These are phyloP conservation scores for Grifola frondosa DNA, from an alignment of 1,284 basidiomycete genomes.

Conservation along the genomic window DNA sequence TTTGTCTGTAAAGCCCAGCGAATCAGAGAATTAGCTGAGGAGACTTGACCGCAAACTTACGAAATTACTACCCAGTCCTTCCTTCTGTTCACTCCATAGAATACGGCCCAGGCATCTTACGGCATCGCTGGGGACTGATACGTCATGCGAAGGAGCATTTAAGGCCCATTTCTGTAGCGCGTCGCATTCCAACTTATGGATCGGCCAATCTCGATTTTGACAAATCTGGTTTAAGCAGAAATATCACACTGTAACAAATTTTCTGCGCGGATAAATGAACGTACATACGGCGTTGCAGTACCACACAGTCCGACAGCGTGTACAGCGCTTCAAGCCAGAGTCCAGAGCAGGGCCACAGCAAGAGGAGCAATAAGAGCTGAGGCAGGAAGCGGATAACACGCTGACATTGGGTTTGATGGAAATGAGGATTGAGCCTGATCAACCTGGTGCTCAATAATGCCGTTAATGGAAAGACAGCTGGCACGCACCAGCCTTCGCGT, in stretches of 20 bases:
- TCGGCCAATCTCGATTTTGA: slow-evolving; percentile 74
- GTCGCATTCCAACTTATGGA: slow-evolving; percentile 77
- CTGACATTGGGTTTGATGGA: slow-evolving; percentile 58
- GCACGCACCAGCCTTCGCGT: slow-evolving; percentile 39
- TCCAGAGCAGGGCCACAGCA: slow-evolving; percentile 50
- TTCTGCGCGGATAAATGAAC: no score
- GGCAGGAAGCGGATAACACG: slow-evolving; percentile 63
- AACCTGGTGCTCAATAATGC: slow-evolving; percentile 5
- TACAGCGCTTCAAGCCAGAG: slow-evolving; percentile 61
- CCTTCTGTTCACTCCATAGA: slow-evolving; percentile 62
- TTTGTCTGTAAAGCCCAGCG: slow-evolving; percentile 45
- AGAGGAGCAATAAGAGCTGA: slow-evolving; percentile 65
- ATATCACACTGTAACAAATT: not conserved
- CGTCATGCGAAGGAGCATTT: slow-evolving; percentile 44
- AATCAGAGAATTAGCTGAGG: slow-evolving; percentile 3
- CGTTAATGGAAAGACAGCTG: not conserved
- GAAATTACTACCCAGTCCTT: slow-evolving; percentile 56
- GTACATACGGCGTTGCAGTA: slow-evolving; percentile 70
- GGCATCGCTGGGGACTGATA: slow-evolving; percentile 66
- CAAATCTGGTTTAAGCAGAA: slow-evolving; percentile 51
- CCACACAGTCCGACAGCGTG: slow-evolving; percentile 61
- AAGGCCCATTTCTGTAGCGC: slow-evolving; percentile 62
- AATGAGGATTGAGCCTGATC: slow-evolving; percentile 59
- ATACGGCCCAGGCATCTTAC: slow-evolving; percentile 77
- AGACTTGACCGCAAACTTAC: slow-evolving; percentile 40